Conservation (phyloP, 495 filamentous ascomycete genomes). For the Xylaria telfairii region DNA sequence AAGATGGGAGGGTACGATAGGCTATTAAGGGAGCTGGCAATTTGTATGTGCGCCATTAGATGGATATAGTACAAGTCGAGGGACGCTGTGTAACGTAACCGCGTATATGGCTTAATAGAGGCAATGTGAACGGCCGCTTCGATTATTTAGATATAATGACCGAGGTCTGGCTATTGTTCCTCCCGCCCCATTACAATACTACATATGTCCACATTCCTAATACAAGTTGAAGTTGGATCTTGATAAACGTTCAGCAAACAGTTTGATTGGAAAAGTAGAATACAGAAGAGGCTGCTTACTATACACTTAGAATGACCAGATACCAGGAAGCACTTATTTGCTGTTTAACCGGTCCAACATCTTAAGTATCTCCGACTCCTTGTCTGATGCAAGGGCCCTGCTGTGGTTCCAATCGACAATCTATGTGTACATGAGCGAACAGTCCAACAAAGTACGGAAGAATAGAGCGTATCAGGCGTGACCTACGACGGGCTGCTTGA, state of each 20-base stretch:
- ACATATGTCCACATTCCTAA: background rate
- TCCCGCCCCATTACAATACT: slow-evolving; percentile 11
- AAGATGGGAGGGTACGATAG: background rate
- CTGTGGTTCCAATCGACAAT: slow-evolving; percentile 95
- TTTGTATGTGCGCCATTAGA: slow-evolving; percentile 1
- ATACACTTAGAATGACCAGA: background rate
- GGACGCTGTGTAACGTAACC: background rate
- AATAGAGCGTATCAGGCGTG: background rate
- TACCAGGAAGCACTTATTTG: slow-evolving; percentile 18
- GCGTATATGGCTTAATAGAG: background rate
- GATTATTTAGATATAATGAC: background rate
- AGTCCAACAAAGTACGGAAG: background rate
- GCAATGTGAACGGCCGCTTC: background rate
- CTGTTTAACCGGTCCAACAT: slow-evolving; percentile 58
- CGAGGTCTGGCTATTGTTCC: background rate
- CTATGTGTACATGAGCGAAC: slow-evolving; percentile 46
- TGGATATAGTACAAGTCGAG: slow-evolving; percentile 21
- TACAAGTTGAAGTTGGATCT: background rate
- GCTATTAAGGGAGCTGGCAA: slow-evolving; percentile 14
- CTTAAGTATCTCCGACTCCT: slow-evolving; percentile 83
- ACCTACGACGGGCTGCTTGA: slow-evolving; percentile 76
- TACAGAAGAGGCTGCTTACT: background rate
- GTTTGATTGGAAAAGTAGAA: background rate
- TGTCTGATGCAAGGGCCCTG: slow-evolving; percentile 73
- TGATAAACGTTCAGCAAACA: background rate